A percentile compares a stretch with the other conserved stretches of the same genome.
These are phyloP conservation scores for Verticillium nonalfalfae DNA, from an alignment of 2,329 filamentous ascomycete species.

Conservation along the genomic window DNA sequence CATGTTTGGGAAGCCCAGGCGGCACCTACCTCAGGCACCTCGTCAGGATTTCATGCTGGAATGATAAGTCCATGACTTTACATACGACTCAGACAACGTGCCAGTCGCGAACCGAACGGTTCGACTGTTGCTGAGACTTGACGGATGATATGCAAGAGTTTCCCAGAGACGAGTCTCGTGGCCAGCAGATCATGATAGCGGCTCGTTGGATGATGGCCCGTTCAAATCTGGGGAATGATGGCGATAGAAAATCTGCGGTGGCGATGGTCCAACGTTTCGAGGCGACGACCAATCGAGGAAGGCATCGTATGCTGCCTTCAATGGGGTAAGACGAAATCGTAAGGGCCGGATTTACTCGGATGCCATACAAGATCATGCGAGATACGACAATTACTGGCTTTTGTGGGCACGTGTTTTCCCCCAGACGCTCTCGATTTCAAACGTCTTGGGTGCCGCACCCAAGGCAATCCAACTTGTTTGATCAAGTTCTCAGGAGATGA, in stretches of 20 bases:
- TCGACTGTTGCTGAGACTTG: background rate
- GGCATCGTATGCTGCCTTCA: background rate
- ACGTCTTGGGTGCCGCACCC: background rate
- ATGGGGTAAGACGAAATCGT: background rate
- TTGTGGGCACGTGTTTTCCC: too few species aligned
- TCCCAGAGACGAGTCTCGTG: background rate
- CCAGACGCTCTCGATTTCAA: background rate
- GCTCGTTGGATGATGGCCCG: background rate
- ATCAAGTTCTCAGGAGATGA: too few species aligned
- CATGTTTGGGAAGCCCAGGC: background rate
- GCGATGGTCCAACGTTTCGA: background rate
- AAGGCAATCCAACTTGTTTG: background rate
- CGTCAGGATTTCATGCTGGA: background rate
- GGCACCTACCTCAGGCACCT: background rate
- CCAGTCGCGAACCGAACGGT: background rate
- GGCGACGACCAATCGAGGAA: background rate
- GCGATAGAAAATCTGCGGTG: background rate
- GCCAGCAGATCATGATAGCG: background rate
- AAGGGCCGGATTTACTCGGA: background rate
- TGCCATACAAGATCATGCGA: background rate
- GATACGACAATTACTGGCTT: background rate
- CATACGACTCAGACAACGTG: background rate
- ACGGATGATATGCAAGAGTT: background rate
- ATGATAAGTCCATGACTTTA: background rate
- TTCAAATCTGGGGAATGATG: background rate